Evolutionary conservation across 139 green algal genomes (phyloP).

Genomic region (Pseudopediastrum boryanum): DNA sequence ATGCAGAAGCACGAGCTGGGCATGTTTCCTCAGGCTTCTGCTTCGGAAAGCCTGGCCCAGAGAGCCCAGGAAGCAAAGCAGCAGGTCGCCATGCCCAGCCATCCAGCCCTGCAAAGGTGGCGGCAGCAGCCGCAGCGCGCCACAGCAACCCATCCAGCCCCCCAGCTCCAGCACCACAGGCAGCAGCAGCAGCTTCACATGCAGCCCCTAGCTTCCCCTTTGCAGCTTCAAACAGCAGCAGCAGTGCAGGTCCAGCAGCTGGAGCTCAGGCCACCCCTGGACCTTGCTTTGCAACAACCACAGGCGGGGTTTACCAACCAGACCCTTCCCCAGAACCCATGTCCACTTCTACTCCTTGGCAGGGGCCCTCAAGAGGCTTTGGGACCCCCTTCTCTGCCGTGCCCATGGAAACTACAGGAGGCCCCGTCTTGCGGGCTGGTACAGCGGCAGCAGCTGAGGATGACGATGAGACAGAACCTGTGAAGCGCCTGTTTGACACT

Average conservation of each 20-base stretch:
- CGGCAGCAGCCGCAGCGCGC: not conserved
- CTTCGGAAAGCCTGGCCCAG: too few relatives aligned
- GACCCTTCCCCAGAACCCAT: too few relatives aligned
- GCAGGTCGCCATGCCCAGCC: not conserved
- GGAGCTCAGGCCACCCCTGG: too few relatives aligned
- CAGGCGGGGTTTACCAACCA: too few relatives aligned
- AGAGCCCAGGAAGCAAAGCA: conserved; percentile 1
- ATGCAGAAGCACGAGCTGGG: too few relatives aligned
- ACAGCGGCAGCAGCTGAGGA: not conserved
- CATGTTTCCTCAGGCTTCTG: too few relatives aligned
- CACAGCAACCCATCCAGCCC: too few relatives aligned
- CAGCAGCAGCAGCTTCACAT: not conserved
- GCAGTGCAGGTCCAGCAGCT: conserved; percentile 13
- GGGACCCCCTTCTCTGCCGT: too few relatives aligned
- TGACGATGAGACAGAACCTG: not conserved
- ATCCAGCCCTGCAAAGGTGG: not conserved
- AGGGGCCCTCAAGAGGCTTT: too few relatives aligned
- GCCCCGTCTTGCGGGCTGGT: not conserved
- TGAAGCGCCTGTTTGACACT: conserved; percentile 11
- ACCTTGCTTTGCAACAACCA: too few relatives aligned
- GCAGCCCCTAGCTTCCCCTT: conserved; percentile 1
- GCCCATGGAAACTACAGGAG: too few relatives aligned
- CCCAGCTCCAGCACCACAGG: not conserved
- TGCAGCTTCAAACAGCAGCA: not conserved
- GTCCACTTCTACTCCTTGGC: too few relatives aligned